Evolutionary conservation across 768 basidiomycete genomes (phyloP).

Genomic region (Lentinula detonsa): DNA sequence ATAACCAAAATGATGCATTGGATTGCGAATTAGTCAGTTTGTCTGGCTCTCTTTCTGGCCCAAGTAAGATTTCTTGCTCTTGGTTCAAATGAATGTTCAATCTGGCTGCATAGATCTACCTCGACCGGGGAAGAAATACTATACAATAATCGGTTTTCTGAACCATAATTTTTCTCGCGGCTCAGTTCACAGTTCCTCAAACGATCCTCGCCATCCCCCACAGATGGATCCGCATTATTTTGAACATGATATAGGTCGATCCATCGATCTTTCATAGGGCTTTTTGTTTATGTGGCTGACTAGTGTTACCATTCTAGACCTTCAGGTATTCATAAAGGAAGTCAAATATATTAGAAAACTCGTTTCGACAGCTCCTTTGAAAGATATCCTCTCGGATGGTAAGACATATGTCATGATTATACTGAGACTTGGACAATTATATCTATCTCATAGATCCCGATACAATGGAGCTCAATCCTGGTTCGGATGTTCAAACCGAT

Average conservation of each 20-base stretch:
- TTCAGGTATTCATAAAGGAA: constrained; percentile 25
- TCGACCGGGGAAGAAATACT: constrained; percentile 33
- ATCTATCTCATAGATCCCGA: neutral
- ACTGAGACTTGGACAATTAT: neutral
- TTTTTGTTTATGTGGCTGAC: constrained; percentile 12
- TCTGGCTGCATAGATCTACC: constrained; percentile 17
- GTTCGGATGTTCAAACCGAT: constrained; percentile 22
- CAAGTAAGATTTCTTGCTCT: constrained; percentile 9
- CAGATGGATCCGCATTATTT: constrained; percentile 37
- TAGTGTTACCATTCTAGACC: constrained; percentile 15
- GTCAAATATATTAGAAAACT: constrained; percentile 24
- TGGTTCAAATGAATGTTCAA: constrained; percentile 7
- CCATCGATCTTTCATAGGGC: neutral
- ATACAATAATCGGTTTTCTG: constrained; percentile 27
- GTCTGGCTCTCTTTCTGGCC: constrained; percentile 17
- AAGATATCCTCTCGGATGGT: constrained; percentile 6
- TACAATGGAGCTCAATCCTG: constrained; percentile 25
- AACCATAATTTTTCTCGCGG: constrained; percentile 45
- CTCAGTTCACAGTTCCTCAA: constrained; percentile 31
- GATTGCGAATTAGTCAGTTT: constrained; percentile 26
- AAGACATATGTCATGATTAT: neutral
- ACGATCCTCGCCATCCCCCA: constrained; percentile 27
- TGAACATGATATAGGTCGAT: constrained; percentile 32
- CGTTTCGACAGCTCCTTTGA: constrained; percentile 19
- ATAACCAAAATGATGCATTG: constrained; percentile 11